A percentile compares a stretch with the other conserved stretches of the same genome.
Conservation (phyloP, 2,329 filamentous ascomycete species). For the Ceratocystis smalleyi region DNA sequence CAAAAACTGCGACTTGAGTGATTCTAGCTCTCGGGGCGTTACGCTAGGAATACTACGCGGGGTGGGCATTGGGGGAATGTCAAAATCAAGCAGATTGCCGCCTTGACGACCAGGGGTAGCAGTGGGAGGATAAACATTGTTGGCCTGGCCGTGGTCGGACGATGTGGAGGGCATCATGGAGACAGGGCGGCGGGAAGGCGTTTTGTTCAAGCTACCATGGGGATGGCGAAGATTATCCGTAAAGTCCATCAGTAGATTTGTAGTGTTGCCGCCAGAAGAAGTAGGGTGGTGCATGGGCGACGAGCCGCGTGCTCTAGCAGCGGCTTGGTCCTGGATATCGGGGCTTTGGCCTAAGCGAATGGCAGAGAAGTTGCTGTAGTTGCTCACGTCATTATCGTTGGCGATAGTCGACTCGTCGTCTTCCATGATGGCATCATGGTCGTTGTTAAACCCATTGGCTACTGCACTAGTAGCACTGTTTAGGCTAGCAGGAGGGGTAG, state of each 20-base stretch:
- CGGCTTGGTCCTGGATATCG: slow-evolving; percentile 8
- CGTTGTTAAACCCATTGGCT: slow-evolving; percentile 16
- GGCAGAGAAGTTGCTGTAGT: slow-evolving; percentile 78
- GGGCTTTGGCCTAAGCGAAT: slow-evolving; percentile 37
- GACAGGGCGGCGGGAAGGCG: slow-evolving; percentile 24
- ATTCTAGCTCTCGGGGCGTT: slow-evolving; percentile 82
- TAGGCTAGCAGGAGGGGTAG: slow-evolving; percentile 14
- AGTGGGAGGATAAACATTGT: slow-evolving; percentile 19
- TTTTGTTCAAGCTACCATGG: slow-evolving; percentile 16
- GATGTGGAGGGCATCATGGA: slow-evolving; percentile 17
- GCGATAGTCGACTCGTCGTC: slow-evolving; percentile 29
- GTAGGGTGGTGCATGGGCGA: slow-evolving; percentile 26
- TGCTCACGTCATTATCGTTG: slow-evolving; percentile 63
- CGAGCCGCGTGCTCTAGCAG: slow-evolving; percentile 34
- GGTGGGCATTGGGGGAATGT: slow-evolving; percentile 84
- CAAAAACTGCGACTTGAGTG: slow-evolving; percentile 75
- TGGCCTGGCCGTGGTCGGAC: background rate
- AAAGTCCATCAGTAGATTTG: slow-evolving; percentile 74
- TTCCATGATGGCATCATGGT: slow-evolving; percentile 20
- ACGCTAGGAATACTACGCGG: slow-evolving; percentile 82
- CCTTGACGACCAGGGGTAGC: slow-evolving; percentile 40
- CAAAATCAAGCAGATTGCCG: slow-evolving; percentile 55
- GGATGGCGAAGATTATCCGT: slow-evolving; percentile 52
- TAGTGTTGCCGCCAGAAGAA: slow-evolving; percentile 36
- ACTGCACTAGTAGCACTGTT: slow-evolving; percentile 20